A percentile compares a stretch with the other conserved stretches of the same genome.
These are phyloP conservation scores for Populus davidiana DNA, from an alignment of 345 rosid species.

Conservation along the genomic window DNA sequence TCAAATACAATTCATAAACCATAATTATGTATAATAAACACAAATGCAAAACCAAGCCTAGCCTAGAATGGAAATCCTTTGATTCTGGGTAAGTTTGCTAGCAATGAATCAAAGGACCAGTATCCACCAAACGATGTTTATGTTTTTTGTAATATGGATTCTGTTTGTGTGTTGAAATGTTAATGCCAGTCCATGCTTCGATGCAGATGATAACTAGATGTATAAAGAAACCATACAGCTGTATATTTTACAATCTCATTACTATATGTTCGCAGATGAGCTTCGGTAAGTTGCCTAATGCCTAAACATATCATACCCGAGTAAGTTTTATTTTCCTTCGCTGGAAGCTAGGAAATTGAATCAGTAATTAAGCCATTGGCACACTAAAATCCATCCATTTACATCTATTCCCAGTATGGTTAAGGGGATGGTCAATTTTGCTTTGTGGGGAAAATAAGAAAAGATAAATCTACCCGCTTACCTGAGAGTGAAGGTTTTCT, in stretches of 20 bases:
- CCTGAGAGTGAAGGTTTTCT: constrained; percentile 94
- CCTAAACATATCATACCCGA: neutral
- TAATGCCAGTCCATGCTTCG: neutral
- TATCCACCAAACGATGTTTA: neutral
- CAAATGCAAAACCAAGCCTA: neutral
- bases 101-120: neutral
- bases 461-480: constrained; percentile 9
- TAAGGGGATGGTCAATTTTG: neutral
- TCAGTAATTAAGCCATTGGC: neutral
- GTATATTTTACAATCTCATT: neutral
- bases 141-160: neutral
- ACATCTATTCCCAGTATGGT: neutral
- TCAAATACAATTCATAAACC: neutral
- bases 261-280: neutral
- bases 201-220: neutral
- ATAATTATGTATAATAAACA: neutral
- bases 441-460: neutral
- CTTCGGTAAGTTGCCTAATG: neutral
- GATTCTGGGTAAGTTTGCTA: neutral
- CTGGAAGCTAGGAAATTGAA: neutral
- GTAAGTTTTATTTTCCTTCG: neutral
- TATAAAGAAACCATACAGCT: neutral
- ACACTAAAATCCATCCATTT: neutral
- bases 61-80: neutral
- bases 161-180: neutral